phyloP scores from a whole-genome alignment of 192 early-diverging fungal species.

The Coemansia sp. region DNA sequence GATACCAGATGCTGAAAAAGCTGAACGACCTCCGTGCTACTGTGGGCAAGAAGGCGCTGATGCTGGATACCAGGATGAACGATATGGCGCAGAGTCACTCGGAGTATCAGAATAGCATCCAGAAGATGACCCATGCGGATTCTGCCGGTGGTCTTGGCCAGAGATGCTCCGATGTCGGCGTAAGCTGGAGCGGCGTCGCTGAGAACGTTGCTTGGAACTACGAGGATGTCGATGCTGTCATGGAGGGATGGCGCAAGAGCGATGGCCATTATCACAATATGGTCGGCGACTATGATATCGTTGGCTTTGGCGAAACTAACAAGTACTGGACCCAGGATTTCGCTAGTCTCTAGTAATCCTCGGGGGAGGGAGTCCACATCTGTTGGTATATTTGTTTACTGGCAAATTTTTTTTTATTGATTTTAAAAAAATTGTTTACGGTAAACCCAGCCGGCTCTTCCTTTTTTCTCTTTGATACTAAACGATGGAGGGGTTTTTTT shows the following conservation, averaged over 20 bases:
- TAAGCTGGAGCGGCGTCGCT: constrained; percentile 29
- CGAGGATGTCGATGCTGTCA: constrained; percentile 14
- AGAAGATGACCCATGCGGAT: constrained; percentile 33
- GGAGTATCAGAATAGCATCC: constrained; percentile 23
- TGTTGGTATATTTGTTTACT: no score
- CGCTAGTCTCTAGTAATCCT: constrained; percentile 10
- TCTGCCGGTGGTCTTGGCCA: constrained; percentile 21
- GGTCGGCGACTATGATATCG: constrained; percentile 35
- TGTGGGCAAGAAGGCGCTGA: constrained; percentile 25
- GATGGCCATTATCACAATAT: constrained; percentile 39
- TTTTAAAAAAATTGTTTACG: no score
- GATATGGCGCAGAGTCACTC: constrained; percentile 39
- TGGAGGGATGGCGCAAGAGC: constrained; percentile 24
- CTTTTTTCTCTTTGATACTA: not conserved
- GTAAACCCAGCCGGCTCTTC: no score
- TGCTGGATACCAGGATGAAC: constrained; percentile 22
- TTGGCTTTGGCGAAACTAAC: constrained; percentile 36
- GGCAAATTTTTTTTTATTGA: constrained; percentile 1
- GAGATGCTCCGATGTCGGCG: constrained; percentile 24
- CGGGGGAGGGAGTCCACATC: no score
- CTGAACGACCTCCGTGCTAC: constrained; percentile 34
- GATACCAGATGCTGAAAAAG: constrained; percentile 37
- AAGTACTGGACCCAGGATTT: constrained; percentile 47
- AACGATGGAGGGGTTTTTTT: not conserved
- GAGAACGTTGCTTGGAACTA: constrained; percentile 44